Percentiles rank a stretch among this genome's conserved stretches.
Evolutionary conservation across 2,329 filamentous ascomycete genomes (phyloP).

Genomic region (Fusarium sp.): DNA sequence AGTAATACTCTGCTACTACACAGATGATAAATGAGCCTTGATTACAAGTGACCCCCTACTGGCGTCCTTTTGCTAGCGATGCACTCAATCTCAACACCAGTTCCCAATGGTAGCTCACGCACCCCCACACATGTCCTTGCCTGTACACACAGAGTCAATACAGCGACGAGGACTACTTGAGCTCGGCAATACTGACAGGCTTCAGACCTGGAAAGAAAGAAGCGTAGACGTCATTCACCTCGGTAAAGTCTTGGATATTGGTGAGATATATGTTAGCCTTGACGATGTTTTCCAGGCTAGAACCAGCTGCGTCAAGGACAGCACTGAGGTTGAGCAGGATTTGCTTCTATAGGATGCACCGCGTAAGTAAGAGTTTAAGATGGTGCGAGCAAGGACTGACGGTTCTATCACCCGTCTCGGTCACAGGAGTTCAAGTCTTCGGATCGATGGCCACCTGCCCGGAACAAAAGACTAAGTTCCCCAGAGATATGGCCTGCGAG

Average conservation of each 20-base stretch:
- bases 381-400: background rate
- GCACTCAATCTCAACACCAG: slow-evolving; percentile 4
- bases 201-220: background rate
- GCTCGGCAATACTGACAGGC: background rate
- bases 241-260: slow-evolving; percentile 6
- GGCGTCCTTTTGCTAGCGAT: background rate
- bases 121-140: slow-evolving; percentile 4
- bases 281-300: background rate
- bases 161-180: too few relatives aligned
- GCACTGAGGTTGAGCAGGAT: slow-evolving; percentile 1
- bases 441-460: background rate
- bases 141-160: background rate
- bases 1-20: too few relatives aligned
- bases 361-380: too few relatives aligned
- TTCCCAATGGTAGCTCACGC: background rate
- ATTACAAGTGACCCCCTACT: background rate
- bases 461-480: background rate
- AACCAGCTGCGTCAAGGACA: slow-evolving; percentile 2
- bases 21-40: too few relatives aligned
- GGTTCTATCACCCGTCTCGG: background rate
- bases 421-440: background rate
- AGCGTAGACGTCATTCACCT: slow-evolving; percentile 1
- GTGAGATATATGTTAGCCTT: slow-evolving; percentile 15
- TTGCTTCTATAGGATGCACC: background rate
- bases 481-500: background rate